phyloP scores from a whole-genome alignment of 164 flowering plant species.

The Chimonanthus salicifolius region DNA sequence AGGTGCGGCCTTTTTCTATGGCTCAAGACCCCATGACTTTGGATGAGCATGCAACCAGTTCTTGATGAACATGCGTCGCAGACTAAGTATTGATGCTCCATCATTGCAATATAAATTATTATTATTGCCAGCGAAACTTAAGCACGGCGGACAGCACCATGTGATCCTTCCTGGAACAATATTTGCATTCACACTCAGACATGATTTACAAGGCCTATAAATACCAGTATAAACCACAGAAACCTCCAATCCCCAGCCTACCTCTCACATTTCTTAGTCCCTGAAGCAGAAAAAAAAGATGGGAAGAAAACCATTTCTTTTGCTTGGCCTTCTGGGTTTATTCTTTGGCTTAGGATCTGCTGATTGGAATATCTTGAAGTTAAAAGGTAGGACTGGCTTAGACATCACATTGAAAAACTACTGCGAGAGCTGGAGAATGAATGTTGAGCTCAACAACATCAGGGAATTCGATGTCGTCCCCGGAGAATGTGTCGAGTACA shows the following conservation, averaged over 20 bases:
- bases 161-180: not conserved
- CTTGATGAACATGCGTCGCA: too few species aligned
- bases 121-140: not conserved
- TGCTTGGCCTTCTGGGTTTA: not conserved
- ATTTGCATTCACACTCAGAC: not conserved
- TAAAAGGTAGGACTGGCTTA: slow-evolving; percentile 9
- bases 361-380: slow-evolving; percentile 56
- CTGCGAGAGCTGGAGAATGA: slow-evolving; percentile 81
- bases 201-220: not conserved
- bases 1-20: too few species aligned
- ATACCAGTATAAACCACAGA: not conserved
- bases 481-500: slow-evolving; percentile 51
- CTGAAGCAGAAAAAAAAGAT: not conserved
- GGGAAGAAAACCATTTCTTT: not conserved
- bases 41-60: too few species aligned
- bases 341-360: not conserved
- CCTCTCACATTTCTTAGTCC: not conserved
- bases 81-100: too few species aligned
- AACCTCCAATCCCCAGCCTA: not conserved
- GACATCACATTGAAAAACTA: slow-evolving; percentile 47
- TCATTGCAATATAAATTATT: too few species aligned
- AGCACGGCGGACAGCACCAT: not conserved
- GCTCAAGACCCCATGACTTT: too few species aligned
- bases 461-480: slow-evolving; percentile 58
- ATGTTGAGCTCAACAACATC: slow-evolving; percentile 76